Evolutionary conservation across 371 early-diverging fungal species (phyloP).

Genomic region (Mucor plumbeus): DNA sequence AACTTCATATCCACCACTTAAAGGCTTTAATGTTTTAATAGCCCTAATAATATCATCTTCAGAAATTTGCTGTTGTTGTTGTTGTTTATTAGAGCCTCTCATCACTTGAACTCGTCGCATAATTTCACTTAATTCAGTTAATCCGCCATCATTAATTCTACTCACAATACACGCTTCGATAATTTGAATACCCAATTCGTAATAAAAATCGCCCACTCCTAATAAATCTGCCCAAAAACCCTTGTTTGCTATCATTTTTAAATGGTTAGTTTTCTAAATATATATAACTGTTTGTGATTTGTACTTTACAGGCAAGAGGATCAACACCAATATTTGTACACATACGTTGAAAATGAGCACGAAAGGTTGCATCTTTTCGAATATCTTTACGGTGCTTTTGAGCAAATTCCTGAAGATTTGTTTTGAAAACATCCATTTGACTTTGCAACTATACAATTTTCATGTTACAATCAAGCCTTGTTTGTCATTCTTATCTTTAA

Average conservation of each 20-base stretch:
- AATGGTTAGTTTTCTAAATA: background rate
- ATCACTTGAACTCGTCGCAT: conserved; percentile 68
- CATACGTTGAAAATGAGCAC: conserved; percentile 93
- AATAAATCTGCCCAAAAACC: conserved; percentile 93
- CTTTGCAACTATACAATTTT: conserved; percentile 57
- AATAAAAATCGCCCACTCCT: conserved; percentile 98
- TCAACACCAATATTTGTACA: conserved; percentile 94
- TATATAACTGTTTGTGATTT: background rate
- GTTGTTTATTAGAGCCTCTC: conserved; percentile 47
- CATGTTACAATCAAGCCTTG: background rate
- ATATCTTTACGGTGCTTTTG: conserved; percentile 87
- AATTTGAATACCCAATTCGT: conserved; percentile 92
- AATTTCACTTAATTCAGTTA: conserved; percentile 85
- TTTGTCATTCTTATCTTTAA: background rate
- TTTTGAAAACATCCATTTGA: conserved; percentile 81
- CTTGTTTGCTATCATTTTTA: conserved; percentile 75
- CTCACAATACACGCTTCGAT: conserved; percentile 88
- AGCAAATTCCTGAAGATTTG: conserved; percentile 87
- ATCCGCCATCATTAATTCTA: conserved; percentile 86
- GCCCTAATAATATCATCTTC: conserved; percentile 85
- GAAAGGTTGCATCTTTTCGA: conserved; percentile 84
- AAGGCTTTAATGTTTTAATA: conserved; percentile 82
- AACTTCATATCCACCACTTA: conserved; percentile 88
- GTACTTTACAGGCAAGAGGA: conserved; percentile 84
- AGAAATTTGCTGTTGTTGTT: conserved; percentile 26